Evolutionary conservation across 2,329 filamentous ascomycete species (phyloP), one percentile per base, ranked within the genome.

Genomic region (Cladophialophora bantiana): DNA sequence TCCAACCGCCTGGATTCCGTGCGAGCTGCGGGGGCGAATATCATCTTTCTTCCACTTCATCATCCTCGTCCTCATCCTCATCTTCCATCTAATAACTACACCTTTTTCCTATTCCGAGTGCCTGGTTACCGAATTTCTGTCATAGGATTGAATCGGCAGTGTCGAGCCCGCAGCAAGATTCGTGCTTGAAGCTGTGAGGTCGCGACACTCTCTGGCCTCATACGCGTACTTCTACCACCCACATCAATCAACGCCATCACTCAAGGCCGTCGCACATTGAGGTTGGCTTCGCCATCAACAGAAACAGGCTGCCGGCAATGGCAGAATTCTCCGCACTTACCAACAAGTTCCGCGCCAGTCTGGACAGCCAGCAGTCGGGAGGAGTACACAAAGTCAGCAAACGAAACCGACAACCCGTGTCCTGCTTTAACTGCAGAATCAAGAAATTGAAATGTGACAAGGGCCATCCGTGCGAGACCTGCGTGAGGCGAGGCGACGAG

Each of bases 401-500:
- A 82, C 88, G 94, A 77, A 97, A 97, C 75, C 86, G 94, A 68
- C 90, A 97, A 15, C 94, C 94, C 56, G 83, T 98, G 52, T 97
- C 75, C 32, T 76, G 75, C 57, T 67, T 68, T 18, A 70, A 71
- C n/a, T 81, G 79, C 72, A 76, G 79, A 35, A 73, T 75, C 15
- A 77, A 79, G 55, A 81, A 81, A 65, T 78, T 81, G 63, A 81
- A 79, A 73, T 81, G 79, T 64, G 54, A 77, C 75, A 72, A 78
- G 75, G 70, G 73, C 72, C 13, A 70, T 50, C 79, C 79, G 2
- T 81, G 79, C 70, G 78, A 81, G 58, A 80, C 73, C 34, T 75
- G 74, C 59, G 57, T 92, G 67, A 96, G 96, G 81, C 90, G 93
- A 73, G 91, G 88, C 71, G 92, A 93, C 78, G 89, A 90, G 12